phyloP scores from a whole-genome alignment of 495 filamentous ascomycete genomes.

The Xanthoparmelia taractica region DNA sequence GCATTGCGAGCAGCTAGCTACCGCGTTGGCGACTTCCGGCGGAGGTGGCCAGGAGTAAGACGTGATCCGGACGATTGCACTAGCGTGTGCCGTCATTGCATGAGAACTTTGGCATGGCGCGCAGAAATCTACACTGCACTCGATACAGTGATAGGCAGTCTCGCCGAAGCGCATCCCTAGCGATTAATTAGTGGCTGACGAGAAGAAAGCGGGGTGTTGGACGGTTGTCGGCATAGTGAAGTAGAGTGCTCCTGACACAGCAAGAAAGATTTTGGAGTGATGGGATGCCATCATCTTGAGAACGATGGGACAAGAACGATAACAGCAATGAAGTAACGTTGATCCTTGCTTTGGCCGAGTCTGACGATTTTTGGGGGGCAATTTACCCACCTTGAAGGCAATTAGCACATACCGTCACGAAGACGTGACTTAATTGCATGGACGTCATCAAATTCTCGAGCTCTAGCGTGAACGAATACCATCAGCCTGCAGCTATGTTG shows the following conservation, averaged over 20 bases:
- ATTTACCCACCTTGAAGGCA: conserved; percentile 8
- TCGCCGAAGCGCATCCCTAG: conserved; percentile 3
- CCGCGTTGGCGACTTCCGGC: background rate
- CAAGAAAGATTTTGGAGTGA: background rate
- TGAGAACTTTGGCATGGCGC: conserved; percentile 3
- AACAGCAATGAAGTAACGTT: background rate
- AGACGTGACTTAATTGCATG: conserved; percentile 3
- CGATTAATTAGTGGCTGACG: background rate
- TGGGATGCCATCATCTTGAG: background rate
- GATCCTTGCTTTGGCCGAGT: background rate
- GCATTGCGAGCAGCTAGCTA: conserved; percentile 2
- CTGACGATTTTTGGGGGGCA: background rate
- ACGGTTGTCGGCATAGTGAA: background rate
- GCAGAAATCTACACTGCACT: conserved; percentile 1
- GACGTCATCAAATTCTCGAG: background rate
- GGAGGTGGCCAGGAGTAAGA: background rate
- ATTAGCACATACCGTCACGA: background rate
- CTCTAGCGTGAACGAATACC: background rate
- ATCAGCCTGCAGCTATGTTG: background rate
- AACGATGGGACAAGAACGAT: background rate
- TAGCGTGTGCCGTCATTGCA: background rate
- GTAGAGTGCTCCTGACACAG: background rate
- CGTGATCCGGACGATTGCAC: background rate
- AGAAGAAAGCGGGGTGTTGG: background rate
- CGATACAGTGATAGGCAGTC: background rate